These are phyloP conservation scores for Phyllachora maydis DNA, from an alignment of 2,329 filamentous ascomycete genomes.

Conservation along the genomic window DNA sequence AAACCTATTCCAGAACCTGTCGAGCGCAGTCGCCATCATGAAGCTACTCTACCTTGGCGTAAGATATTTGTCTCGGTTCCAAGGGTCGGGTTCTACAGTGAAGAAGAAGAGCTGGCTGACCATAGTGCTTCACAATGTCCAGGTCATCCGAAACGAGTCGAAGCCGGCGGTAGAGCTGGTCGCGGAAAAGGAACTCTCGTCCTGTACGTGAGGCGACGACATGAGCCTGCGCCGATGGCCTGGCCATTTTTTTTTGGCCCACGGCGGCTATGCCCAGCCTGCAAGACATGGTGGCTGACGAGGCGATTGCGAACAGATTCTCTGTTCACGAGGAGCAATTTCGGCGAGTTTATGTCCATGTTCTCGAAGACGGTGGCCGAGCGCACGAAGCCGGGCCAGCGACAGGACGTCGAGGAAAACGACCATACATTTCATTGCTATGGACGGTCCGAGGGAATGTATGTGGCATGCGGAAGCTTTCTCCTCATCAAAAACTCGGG, in stretches of 20 bases:
- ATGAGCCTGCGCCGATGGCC: constrained; percentile 4
- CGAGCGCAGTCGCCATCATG: too few relatives aligned
- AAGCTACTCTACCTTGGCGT: too few relatives aligned
- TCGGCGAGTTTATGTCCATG: constrained; percentile 53
- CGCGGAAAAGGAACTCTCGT: constrained; percentile 56
- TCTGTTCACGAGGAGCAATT: constrained; percentile 10
- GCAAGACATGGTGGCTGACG: too few relatives aligned
- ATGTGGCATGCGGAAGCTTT: too few relatives aligned
- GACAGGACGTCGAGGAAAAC: constrained; percentile 69
- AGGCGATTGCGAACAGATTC: too few relatives aligned
- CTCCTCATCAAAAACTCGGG: too few relatives aligned
- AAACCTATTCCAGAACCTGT: too few relatives aligned
- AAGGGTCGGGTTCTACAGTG: too few relatives aligned
- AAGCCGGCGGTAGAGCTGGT: constrained; percentile 60
- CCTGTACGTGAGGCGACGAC: constrained; percentile 20
- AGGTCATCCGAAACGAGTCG: constrained; percentile 67
- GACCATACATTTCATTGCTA: constrained; percentile 62
- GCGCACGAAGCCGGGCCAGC: constrained; percentile 50
- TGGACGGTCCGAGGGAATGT: constrained; percentile 50
- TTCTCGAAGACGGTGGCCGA: constrained; percentile 79
- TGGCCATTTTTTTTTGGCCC: constrained; percentile 21
- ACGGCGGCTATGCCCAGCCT: too few relatives aligned
- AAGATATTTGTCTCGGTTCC: too few relatives aligned
- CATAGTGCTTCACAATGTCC: too few relatives aligned
- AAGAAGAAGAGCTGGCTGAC: too few relatives aligned